Conservation (phyloP, 148 eudicot species). For the Camellia sinensis region DNA sequence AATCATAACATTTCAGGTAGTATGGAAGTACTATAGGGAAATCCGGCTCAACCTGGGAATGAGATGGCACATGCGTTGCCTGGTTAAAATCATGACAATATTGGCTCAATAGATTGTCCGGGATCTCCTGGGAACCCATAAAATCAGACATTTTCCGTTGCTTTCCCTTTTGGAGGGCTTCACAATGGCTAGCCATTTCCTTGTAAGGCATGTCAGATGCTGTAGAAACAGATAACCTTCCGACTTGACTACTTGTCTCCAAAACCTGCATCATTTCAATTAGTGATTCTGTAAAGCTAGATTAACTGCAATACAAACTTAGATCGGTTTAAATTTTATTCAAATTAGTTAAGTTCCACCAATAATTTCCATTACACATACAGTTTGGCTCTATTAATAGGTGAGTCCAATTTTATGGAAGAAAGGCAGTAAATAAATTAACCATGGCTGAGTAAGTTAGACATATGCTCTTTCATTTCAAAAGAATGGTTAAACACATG, state of each 20-base stretch:
- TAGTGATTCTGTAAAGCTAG: background rate
- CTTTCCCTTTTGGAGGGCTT: conserved; percentile 53
- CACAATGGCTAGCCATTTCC: conserved; percentile 66
- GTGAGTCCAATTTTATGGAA: background rate
- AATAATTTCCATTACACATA: background rate
- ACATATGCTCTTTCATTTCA: background rate
- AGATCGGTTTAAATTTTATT: background rate
- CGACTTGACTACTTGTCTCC: conserved; percentile 46
- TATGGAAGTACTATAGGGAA: background rate
- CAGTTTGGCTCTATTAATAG: background rate
- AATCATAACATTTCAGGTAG: background rate
- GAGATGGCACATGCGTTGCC: conserved; percentile 19
- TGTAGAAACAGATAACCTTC: conserved; percentile 47
- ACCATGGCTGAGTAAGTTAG: background rate
- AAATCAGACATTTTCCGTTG: conserved; percentile 57
- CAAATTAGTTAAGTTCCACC: background rate
- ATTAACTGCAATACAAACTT: background rate
- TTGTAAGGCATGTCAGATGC: conserved; percentile 52
- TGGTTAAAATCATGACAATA: conserved; percentile 18
- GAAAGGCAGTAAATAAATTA: background rate
- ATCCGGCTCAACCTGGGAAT: conserved; percentile 13
- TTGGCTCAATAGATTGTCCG: conserved; percentile 28
- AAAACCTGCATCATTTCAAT: conserved; percentile 38
- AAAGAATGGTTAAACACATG: background rate
- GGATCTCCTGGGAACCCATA: conserved; percentile 38